Conservation (phyloP, 139 green algal species). For the Penium margaritaceum region DNA sequence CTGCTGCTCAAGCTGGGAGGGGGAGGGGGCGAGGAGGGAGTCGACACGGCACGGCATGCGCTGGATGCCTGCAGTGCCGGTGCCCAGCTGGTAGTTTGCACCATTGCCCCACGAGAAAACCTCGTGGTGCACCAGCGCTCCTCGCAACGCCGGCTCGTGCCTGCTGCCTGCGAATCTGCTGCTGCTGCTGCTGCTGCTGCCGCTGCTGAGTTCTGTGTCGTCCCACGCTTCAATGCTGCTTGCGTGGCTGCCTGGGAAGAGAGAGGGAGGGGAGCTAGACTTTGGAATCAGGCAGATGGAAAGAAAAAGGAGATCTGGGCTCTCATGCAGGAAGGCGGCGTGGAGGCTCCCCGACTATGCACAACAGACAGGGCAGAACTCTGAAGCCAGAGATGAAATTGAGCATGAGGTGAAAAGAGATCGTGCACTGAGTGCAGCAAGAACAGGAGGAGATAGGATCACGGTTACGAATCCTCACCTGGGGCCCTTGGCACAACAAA, state of each 20-base stretch:
- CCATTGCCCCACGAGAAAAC: conserved; percentile 82
- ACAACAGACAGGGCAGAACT: too few species aligned
- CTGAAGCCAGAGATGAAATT: too few species aligned
- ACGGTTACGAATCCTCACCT: too few species aligned
- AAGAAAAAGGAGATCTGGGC: background rate
- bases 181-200: background rate
- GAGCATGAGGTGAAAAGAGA: too few species aligned
- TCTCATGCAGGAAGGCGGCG: too few species aligned
- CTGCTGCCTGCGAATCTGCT: background rate
- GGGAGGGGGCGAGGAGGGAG: too few species aligned
- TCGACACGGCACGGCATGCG: conserved; percentile 38
- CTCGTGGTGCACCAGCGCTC: conserved; percentile 36
- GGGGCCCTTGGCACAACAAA: too few species aligned
- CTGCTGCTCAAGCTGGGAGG: too few species aligned
- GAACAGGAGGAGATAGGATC: too few species aligned
- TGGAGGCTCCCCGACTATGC: too few species aligned
- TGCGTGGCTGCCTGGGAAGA: background rate
- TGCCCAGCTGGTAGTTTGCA: conserved; percentile 86
- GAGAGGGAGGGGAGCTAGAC: background rate
- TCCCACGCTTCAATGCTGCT: too few species aligned
- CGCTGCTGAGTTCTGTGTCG: background rate
- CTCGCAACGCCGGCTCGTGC: background rate
- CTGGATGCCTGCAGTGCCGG: conserved; percentile 63
- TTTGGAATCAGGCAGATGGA: background rate
- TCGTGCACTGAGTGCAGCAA: too few species aligned